These are phyloP conservation scores for Aspergillus cristatus DNA, from an alignment of 495 filamentous ascomycete genomes.

Conservation along the genomic window DNA sequence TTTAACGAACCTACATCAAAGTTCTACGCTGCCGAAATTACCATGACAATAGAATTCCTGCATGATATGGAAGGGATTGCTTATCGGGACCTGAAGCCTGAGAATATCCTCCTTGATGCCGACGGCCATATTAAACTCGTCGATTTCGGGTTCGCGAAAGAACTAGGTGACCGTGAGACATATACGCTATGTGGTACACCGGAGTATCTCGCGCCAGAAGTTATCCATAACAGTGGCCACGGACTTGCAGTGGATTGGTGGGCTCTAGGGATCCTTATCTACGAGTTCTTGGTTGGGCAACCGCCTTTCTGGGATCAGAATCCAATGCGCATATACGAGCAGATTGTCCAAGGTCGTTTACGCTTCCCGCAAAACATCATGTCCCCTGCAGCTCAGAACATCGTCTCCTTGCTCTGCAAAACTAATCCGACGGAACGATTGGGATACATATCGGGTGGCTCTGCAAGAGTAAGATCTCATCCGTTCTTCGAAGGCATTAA, in stretches of 20 bases:
- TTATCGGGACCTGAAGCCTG: constrained; percentile 92
- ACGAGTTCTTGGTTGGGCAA: constrained; percentile 92
- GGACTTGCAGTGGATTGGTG: constrained; percentile 99
- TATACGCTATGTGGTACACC: constrained; percentile 96
- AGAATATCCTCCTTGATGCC: constrained; percentile 87
- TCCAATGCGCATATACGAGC: constrained; percentile 92
- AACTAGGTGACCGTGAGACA: constrained; percentile 55
- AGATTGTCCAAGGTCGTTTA: constrained; percentile 36
- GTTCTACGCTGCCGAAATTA: constrained; percentile 95
- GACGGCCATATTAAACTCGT: constrained; percentile 93
- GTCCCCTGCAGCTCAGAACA: constrained; percentile 66
- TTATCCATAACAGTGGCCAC: constrained; percentile 91
- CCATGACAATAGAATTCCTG: constrained; percentile 83
- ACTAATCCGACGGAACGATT: constrained; percentile 80
- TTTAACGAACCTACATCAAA: constrained; percentile 80
- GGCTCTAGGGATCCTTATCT: constrained; percentile 92
- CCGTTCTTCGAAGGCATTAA: constrained; percentile 76
- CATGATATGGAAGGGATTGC: constrained; percentile 79
- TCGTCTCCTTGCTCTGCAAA: constrained; percentile 79
- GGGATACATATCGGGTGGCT: constrained; percentile 81
- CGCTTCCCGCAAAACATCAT: constrained; percentile 43
- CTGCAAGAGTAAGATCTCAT: constrained; percentile 72
- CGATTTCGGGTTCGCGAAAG: constrained; percentile 97
- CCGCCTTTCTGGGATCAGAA: constrained; percentile 97
- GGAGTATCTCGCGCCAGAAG: constrained; percentile 93